A percentile compares a stretch with the other conserved stretches of the same genome.
Conservation (phyloP, 2,329 filamentous ascomycete species). For the Pestalotiopsis sp. region DNA sequence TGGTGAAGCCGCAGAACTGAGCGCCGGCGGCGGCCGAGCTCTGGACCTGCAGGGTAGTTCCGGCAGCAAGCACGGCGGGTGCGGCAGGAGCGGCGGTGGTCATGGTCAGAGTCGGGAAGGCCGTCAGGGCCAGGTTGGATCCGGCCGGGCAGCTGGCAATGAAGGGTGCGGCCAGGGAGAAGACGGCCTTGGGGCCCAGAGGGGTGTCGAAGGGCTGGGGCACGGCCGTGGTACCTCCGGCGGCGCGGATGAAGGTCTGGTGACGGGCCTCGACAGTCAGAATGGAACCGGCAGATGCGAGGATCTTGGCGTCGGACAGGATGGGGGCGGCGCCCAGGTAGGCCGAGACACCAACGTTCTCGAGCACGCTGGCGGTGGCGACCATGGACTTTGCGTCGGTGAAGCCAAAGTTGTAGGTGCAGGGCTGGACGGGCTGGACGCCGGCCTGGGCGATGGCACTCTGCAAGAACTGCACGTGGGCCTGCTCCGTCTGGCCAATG, state of each 20-base stretch:
- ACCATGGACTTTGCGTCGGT: constrained; percentile 68
- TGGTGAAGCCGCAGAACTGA: constrained; percentile 67
- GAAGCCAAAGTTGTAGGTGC: constrained; percentile 72
- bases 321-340: constrained; percentile 71
- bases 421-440: constrained; percentile 65
- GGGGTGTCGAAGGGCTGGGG: constrained; percentile 71
- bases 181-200: constrained; percentile 67
- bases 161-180: constrained; percentile 72
- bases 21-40: constrained; percentile 51
- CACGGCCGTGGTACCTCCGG: constrained; percentile 57
- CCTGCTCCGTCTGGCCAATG: constrained; percentile 63
- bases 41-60: constrained; percentile 46
- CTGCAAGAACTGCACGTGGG: constrained; percentile 61
- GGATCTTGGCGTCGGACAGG: constrained; percentile 57
- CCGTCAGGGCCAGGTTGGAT: constrained; percentile 61
- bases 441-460: constrained; percentile 62
- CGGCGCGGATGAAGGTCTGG: constrained; percentile 69
- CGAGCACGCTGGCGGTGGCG: constrained; percentile 67
- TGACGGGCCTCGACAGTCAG: constrained; percentile 73
- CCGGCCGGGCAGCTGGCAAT: constrained; percentile 69
- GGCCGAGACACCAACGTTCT: constrained; percentile 73
- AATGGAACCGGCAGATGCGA: constrained; percentile 68
- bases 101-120: constrained; percentile 62
- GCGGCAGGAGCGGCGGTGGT: constrained; percentile 41
- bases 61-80: constrained; percentile 39